Percentiles rank a stretch among this genome's conserved stretches.
These are phyloP conservation scores for Verticillium tricorpus DNA, from an alignment of 2,329 filamentous ascomycete genomes.

Conservation along the genomic window DNA sequence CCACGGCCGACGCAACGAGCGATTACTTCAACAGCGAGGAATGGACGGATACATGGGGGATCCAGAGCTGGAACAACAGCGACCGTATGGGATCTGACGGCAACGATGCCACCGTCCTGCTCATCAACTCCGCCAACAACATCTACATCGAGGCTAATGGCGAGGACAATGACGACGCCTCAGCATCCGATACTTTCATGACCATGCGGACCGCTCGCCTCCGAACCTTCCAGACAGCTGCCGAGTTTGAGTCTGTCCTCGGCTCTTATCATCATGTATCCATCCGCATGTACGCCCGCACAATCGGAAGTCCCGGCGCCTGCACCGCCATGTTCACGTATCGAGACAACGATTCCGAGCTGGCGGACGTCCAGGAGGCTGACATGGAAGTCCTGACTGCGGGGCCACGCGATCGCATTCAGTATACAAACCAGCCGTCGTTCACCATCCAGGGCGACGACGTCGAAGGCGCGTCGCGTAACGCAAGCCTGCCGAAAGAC, in stretches of 20 bases:
- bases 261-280: conserved; percentile 34
- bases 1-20: conserved; percentile 27
- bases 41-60: conserved; percentile 32
- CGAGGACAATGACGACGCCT: conserved; percentile 20
- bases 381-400: conserved; percentile 49
- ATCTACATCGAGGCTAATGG: conserved; percentile 40
- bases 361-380: conserved; percentile 41
- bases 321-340: conserved; percentile 52
- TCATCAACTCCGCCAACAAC: conserved; percentile 38
- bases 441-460: conserved; percentile 39
- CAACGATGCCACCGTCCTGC: conserved; percentile 24
- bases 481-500: conserved; percentile 38
- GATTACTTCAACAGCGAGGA: conserved; percentile 30
- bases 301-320: conserved; percentile 41
- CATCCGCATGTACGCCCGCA: conserved; percentile 47
- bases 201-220: conserved; percentile 43
- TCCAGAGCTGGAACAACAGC: conserved; percentile 36
- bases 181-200: conserved; percentile 36
- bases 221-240: conserved; percentile 38
- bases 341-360: conserved; percentile 25
- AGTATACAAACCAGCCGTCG: conserved; percentile 59
- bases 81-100: conserved; percentile 11
- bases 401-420: conserved; percentile 37
- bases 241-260: conserved; percentile 40
- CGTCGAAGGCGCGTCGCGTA: conserved; percentile 40